Conservation (phyloP, 257 asterid species). For the Ilex aquifolium region DNA sequence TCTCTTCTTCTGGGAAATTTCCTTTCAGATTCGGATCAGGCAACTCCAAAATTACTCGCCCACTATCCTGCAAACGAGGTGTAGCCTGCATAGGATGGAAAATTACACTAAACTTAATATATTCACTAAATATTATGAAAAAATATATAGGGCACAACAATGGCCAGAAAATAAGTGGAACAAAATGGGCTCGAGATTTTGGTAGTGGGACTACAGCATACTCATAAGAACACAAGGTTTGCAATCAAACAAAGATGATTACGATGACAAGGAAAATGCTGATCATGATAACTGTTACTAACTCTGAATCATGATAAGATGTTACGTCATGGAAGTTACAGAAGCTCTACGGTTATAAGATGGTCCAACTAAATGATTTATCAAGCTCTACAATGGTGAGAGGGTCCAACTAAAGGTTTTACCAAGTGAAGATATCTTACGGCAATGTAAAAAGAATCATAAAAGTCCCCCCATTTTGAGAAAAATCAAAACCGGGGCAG, state of each 20-base stretch:
- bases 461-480: not conserved
- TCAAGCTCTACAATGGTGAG: not conserved
- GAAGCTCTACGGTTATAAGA: no score
- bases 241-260: no score
- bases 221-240: no score
- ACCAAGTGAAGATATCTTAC: not conserved
- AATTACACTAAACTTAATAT: not conserved
- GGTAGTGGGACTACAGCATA: no score
- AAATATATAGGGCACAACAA: not conserved
- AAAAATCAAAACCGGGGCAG: not conserved
- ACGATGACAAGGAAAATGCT: no score
- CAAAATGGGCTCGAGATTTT: no score
- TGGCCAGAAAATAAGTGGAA: no score
- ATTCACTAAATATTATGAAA: not conserved
- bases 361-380: not conserved
- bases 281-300: no score
- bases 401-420: not conserved
- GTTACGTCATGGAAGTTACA: no score
- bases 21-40: constrained; percentile 78
- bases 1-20: constrained; percentile 64
- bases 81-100: constrained; percentile 49
- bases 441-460: not conserved
- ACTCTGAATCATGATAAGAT: no score
- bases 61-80: constrained; percentile 70
- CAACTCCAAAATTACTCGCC: constrained; percentile 68